Evolutionary conservation across 805 yeast genomes (phyloP), one percentile per base, ranked within the genome.

Genomic region (Kuraishia molischiana): DNA sequence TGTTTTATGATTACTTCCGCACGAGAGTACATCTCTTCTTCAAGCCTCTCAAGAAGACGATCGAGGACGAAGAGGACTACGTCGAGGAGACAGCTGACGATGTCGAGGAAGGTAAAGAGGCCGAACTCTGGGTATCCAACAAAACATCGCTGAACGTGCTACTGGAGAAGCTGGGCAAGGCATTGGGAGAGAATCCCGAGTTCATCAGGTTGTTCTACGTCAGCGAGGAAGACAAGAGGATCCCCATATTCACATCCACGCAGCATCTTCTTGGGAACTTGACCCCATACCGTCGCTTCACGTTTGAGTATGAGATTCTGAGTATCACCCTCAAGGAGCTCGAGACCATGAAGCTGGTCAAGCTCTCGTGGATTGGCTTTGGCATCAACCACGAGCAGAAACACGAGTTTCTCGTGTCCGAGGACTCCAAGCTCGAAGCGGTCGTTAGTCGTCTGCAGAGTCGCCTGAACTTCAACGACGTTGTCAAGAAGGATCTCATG

Each of bases 271-370:
- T 28, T 14, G 17, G 14, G 17, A 28, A 28, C 13, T 14, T 28
- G 17, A 8, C 31, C 5, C 31, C 31, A 28, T 28, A 11, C 17
- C 31, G 31, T 14, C 13, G 17, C 6, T 28, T 28, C 17, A 51
- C 49, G 5, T 71, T 90, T 41, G 79, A 79, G 45, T 90, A 83
- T 53, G 96, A 90, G 51, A 59, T 81, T 1, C 66, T 92, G 50
- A 82, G 77, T 34, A 77, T 87, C 32, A 76, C 89, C 2, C 62
- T 90, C 38, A 69, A 64, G 26, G 94, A 86, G 44, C 72, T 81
- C 49, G 98, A 92, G 56, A 77, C 72, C 44, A 72, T 85, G 77
- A 74, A 74, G 41, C 58, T 75, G 4, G 59, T 89, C 31, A 74
- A 68, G 37, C 64, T 90, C 17, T 67, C 68, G 38, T 86, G 94